Percentiles rank a stretch among this genome's conserved stretches.
Evolutionary conservation across 306 rosid species (phyloP).

Genomic region (Erythrophleum fordii): DNA sequence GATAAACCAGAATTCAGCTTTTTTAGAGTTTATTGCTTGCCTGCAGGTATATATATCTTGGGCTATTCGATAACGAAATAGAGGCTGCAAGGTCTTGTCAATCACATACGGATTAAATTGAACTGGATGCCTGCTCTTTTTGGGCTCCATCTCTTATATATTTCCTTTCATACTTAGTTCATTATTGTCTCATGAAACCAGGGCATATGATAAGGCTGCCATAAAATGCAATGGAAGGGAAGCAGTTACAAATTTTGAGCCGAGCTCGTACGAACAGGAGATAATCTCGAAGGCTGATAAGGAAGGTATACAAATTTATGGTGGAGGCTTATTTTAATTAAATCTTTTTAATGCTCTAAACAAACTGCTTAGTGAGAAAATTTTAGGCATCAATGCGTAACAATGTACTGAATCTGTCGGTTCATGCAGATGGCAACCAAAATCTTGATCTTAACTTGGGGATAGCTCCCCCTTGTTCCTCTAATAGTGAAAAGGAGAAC

Average conservation of each 20-base stretch:
- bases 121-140: slow-evolving; percentile 16
- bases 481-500: slow-evolving; percentile 26
- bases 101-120: slow-evolving; percentile 24
- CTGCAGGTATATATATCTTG: slow-evolving; percentile 90
- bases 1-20: slow-evolving; percentile 33
- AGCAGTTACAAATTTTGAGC: slow-evolving; percentile 85
- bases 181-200: slow-evolving; percentile 37
- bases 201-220: slow-evolving; percentile 95
- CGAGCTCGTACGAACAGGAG: slow-evolving; percentile 62
- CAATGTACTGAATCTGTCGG: background rate
- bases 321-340: background rate
- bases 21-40: slow-evolving; percentile 46
- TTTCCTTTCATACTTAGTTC: slow-evolving; percentile 9
- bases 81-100: slow-evolving; percentile 88
- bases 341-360: background rate
- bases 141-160: slow-evolving; percentile 14
- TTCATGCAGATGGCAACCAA: slow-evolving; percentile 52
- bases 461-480: slow-evolving; percentile 64
- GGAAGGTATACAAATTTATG: slow-evolving; percentile 47
- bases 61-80: slow-evolving; percentile 81
- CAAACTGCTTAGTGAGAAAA: background rate
- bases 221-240: slow-evolving; percentile 80
- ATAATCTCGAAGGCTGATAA: slow-evolving; percentile 51
- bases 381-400: background rate
- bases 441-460: slow-evolving; percentile 84